Evolutionary conservation across 2,329 filamentous ascomycete species (phyloP), one percentile per base, ranked within the genome.

Genomic region (Lasiodiplodia theobromae): DNA sequence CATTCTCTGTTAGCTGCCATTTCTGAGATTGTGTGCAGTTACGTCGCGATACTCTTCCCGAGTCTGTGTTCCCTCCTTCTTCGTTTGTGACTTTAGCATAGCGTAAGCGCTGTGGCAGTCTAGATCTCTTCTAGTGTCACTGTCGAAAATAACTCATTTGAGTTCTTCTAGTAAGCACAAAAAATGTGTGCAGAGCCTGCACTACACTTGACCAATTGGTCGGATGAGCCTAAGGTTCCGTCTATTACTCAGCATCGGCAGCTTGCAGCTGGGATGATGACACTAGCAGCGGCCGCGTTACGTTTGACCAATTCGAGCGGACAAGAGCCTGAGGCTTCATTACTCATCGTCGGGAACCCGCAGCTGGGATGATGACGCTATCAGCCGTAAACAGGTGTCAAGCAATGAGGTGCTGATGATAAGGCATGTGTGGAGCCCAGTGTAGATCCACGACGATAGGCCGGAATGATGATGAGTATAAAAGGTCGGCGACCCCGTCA

Each of bases 391-490:
- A 47, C n/a, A 47, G 5, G 44, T 21, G 44, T 34, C 31, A 34
- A 34, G 31, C 31, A 34, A 34, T 34, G 31, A 34, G 7, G 31
- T 21, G n/a, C 44, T n/a, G 44, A 34, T n/a, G 44, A 34, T 34
- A 34, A 34, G 31, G 31, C 31, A 34, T 5, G 5, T 47, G 44
- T 47, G 44, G 44, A 47, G 44, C 44, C 4, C n/a, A 21, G 21
- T 21, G 44, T 21, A 47, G 44, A 47, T 47, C 44, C 44, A 11
- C 44, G 44, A 21, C n/a, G 18, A 21, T 4, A 18, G 10, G 44
- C 44, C 44, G n/a, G 40, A 47, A 47, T 8, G 60, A 23, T 2
- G 16, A 12, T 6, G 31, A 52, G 44, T 64, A 64, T 64, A 64
- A 64, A 31, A 21, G n/a, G 28, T 5, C 23, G 18, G 7, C 12